phyloP scores from a whole-genome alignment of 371 early-diverging fungal genomes.

The Batrachochytrium dendrobatidis region DNA sequence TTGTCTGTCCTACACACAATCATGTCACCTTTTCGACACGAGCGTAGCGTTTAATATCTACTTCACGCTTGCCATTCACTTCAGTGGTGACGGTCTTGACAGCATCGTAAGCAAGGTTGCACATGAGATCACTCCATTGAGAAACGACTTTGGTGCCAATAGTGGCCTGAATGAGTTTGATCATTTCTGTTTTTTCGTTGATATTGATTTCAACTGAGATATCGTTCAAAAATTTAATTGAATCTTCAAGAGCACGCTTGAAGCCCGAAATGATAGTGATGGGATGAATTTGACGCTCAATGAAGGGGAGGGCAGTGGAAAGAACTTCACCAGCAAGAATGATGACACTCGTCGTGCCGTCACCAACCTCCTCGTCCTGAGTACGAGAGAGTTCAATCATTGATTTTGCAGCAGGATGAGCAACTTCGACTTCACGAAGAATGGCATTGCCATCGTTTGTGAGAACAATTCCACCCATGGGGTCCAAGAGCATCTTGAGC shows the following conservation, averaged over 20 bases:
- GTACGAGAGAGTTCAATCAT: conserved; percentile 99
- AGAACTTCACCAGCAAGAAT: conserved; percentile 97
- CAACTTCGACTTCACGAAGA: conserved; percentile 98
- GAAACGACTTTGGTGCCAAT: conserved; percentile 97
- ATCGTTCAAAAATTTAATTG: conserved; percentile 73
- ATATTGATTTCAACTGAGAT: conserved; percentile 81
- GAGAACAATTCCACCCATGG: conserved; percentile 99
- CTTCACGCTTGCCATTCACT: conserved; percentile 67
- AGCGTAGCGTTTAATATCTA: conserved; percentile 97
- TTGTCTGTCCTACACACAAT: conserved; percentile 38
- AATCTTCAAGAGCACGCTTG: conserved; percentile 89
- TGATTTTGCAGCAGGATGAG: conserved; percentile 99
- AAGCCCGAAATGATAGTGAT: conserved; percentile 92
- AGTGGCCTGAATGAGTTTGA: conserved; percentile 80
- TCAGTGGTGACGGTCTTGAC: conserved; percentile 83
- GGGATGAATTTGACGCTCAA: conserved; percentile 97
- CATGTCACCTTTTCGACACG: conserved; percentile 98
- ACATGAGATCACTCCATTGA: conserved; percentile 95
- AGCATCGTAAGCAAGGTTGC: conserved; percentile 92
- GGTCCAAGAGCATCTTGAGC: conserved; percentile 99
- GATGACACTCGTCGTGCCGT: conserved; percentile 99
- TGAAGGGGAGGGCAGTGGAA: conserved; percentile 81
- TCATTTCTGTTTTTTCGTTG: conserved; percentile 77
- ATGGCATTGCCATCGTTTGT: conserved; percentile 99
- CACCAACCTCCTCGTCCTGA: conserved; percentile 99